These are phyloP conservation scores for Saturnispora mendoncae DNA, from an alignment of 805 yeast species.

Conservation along the genomic window DNA sequence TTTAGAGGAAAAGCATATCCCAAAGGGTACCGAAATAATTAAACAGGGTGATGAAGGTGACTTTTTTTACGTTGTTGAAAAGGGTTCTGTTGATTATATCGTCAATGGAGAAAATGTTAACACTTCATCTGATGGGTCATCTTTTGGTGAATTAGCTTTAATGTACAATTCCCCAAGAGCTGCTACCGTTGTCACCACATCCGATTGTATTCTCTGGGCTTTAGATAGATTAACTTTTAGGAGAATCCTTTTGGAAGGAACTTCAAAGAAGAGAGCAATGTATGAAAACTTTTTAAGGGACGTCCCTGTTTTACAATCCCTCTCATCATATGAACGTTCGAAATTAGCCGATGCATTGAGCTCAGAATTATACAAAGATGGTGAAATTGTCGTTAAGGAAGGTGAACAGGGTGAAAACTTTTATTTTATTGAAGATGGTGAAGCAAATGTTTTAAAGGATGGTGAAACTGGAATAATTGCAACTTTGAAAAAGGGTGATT, in stretches of 20 bases:
- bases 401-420: slow-evolving; percentile 80
- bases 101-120: slow-evolving; percentile 65
- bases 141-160: slow-evolving; percentile 93
- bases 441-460: slow-evolving; percentile 61
- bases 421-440: slow-evolving; percentile 71
- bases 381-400: slow-evolving; percentile 68
- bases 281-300: slow-evolving; percentile 83
- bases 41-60: slow-evolving; percentile 94
- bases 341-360: slow-evolving; percentile 92
- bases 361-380: slow-evolving; percentile 62
- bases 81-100: slow-evolving; percentile 73
- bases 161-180: slow-evolving; percentile 98
- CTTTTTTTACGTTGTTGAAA: slow-evolving; percentile 77
- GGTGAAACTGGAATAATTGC: slow-evolving; percentile 49
- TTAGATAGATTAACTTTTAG: slow-evolving; percentile 90
- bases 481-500: slow-evolving; percentile 68
- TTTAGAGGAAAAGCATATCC: slow-evolving; percentile 60
- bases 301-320: slow-evolving; percentile 68
- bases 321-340: slow-evolving; percentile 74
- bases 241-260: slow-evolving; percentile 81
- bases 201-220: slow-evolving; percentile 79
- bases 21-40: slow-evolving; percentile 58
- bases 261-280: slow-evolving; percentile 81
- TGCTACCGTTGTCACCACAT: slow-evolving; percentile 74
- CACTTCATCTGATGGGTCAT: slow-evolving; percentile 75